Evolutionary conservation across 176 grass and related monocot species (phyloP).

Genomic region (Eleusine coracana): DNA sequence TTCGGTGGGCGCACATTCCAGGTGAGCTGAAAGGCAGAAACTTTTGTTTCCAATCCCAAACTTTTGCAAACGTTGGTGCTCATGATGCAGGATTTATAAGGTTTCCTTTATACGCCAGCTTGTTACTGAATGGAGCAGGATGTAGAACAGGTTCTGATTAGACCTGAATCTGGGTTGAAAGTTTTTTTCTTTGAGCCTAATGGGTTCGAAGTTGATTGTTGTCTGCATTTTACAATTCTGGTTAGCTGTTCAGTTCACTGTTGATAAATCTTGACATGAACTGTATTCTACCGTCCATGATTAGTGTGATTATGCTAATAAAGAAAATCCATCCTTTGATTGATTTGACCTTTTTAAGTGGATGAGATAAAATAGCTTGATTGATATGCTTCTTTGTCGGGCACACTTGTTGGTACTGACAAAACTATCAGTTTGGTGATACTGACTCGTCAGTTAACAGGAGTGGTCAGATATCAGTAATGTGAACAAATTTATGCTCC

Average conservation of each 20-base stretch:
- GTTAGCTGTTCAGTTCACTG: not conserved
- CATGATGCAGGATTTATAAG: not conserved
- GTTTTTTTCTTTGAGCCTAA: no score
- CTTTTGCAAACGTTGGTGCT: no score
- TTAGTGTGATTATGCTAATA: not conserved
- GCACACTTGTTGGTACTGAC: not conserved
- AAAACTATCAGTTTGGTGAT: slow-evolving; percentile 1
- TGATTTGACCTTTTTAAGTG: no score
- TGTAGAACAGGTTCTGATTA: no score
- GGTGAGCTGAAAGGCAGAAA: no score
- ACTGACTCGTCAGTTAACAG: not conserved
- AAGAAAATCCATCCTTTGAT: not conserved
- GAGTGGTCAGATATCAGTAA: no score
- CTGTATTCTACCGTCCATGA: not conserved
- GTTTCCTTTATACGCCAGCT: no score
- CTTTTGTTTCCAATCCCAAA: not conserved
- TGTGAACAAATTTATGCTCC: no score
- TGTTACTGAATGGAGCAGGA: no score
- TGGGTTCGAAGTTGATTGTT: not conserved
- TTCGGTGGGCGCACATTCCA: no score
- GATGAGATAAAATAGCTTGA: not conserved
- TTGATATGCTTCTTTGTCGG: not conserved
- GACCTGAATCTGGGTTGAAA: no score
- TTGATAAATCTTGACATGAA: not conserved
- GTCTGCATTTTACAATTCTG: not conserved